Evolutionary conservation across 1,284 basidiomycete species (phyloP).

Genomic region (Porodaedalea pini): DNA sequence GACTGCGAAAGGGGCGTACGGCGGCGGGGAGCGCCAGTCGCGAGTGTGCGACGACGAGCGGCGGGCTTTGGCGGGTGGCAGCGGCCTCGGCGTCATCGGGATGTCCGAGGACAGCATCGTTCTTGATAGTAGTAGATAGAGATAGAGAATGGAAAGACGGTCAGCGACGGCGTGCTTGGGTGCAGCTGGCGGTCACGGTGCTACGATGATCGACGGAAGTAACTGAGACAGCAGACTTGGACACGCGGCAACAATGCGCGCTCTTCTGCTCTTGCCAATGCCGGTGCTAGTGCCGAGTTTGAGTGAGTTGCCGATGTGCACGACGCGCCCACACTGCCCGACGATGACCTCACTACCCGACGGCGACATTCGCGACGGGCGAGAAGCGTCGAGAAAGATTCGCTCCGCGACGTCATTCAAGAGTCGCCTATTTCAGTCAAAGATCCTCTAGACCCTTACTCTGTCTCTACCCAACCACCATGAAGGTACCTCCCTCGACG

Average conservation of each 20-base stretch:
- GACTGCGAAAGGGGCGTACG: slow-evolving; percentile 13
- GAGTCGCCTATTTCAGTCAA: background rate
- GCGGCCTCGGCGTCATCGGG: slow-evolving; percentile 6
- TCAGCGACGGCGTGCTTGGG: slow-evolving; percentile 2
- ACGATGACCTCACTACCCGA: slow-evolving; percentile 9
- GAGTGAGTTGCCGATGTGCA: no score
- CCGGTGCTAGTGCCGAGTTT: no score
- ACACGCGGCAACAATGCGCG: no score
- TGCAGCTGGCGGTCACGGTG: no score
- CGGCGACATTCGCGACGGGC: no score
- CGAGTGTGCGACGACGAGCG: slow-evolving; percentile 1
- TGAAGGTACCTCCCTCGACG: background rate
- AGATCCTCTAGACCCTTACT: background rate
- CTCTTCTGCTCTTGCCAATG: no score
- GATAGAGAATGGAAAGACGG: background rate
- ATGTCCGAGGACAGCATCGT: slow-evolving; percentile 12
- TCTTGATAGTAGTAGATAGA: background rate
- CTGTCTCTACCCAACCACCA: background rate
- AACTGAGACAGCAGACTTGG: background rate
- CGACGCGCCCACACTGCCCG: background rate
- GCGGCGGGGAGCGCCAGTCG: slow-evolving; percentile 14
- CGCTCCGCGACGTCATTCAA: background rate
- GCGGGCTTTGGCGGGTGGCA: slow-evolving; percentile 13
- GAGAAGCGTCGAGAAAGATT: no score
- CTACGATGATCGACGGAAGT: no score